Evolutionary conservation across 148 eudicot genomes (phyloP).

Genomic region (Cornus kousa): DNA sequence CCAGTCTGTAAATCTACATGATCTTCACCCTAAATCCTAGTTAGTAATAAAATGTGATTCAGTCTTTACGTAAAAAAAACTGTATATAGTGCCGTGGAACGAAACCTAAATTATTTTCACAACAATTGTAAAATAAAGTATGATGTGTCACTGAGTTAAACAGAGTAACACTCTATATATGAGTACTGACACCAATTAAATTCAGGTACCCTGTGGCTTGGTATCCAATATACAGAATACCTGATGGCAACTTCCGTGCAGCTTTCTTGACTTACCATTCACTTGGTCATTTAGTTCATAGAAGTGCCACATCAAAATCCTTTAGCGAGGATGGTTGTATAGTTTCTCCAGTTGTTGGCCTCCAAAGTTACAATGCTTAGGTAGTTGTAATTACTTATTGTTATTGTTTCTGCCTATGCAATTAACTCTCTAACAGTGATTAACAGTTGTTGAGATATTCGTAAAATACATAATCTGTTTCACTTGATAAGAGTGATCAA

Average conservation of each 20-base stretch:
- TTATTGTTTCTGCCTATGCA: not conserved
- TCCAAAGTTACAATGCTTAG: constrained; percentile 54
- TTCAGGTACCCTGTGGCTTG: constrained; percentile 62
- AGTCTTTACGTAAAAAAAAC: not conserved
- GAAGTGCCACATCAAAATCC: constrained; percentile 15
- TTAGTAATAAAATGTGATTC: constrained; percentile 16
- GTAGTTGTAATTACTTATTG: constrained; percentile 19
- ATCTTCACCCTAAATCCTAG: constrained; percentile 50
- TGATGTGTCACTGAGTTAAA: not conserved
- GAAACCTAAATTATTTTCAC: not conserved
- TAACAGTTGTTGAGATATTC: not conserved
- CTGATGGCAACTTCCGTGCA: constrained; percentile 50
- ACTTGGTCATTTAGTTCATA: constrained; percentile 39
- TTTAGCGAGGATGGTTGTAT: constrained; percentile 18
- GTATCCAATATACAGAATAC: constrained; percentile 62
- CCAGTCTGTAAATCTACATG: constrained; percentile 28
- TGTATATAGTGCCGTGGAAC: not conserved
- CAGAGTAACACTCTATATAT: not conserved
- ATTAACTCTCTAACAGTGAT: too few species aligned
- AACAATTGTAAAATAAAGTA: not conserved
- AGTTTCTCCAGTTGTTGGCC: constrained; percentile 50
- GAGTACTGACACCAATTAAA: constrained; percentile 8
- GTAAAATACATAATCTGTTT: not conserved
- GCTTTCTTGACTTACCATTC: constrained; percentile 65
- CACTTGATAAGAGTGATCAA: not conserved